Base-by-base conservation (phyloP, 73 alveolate genomes). In the Breviolum minutum region DNA sequence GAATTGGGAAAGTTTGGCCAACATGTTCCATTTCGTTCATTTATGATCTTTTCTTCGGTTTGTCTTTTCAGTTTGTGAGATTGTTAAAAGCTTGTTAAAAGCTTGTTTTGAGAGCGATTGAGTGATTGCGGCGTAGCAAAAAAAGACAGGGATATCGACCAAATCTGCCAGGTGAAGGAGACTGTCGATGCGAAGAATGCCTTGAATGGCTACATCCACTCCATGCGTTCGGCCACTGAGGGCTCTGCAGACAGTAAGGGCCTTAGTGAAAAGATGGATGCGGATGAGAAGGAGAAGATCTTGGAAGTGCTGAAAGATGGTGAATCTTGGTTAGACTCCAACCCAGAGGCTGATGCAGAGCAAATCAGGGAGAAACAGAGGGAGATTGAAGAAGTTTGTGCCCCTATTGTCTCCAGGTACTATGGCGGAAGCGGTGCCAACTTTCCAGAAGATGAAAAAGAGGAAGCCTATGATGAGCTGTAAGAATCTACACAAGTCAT, bases 401-500 rank as follows among this genome's bases (percentile, higher is more conserved):
- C 96, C 8, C 96, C 96, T 32, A 89, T 89, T 54, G 86, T 89
- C 73, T 89, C 96, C 73, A 89, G 22, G 62, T 89, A 68, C 86
- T 89, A 69, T 40, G 94, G 94, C 9, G 86, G 84, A 69, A 85
- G 84, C 54, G 70, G 84, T 68, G 80, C 73, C 27, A 86, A 61
- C 66, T 66, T 24, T 32, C 27, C 76, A 17, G 84, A 30, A 20
- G 96, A 69, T 66, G 96, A 89, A 26, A 85, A 89, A 79, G 96
- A 85, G 73, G 94, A 85, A 13, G 40, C 86, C 86, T 85, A 69
- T 68, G 96, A 89, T 79, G 96, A 89, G 96, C 85, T 89, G 86
- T 89, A 29, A 89, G 73, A 81, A 26, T 80, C 66, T 80, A 16
- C 74, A 66, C 2, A 2, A 13, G 16, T 66, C 26, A 2, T 13